Evolutionary conservation across 805 yeast species (phyloP), one percentile per base, ranked within the genome.

Genomic region (Saccharomyces kudriavzevii): DNA sequence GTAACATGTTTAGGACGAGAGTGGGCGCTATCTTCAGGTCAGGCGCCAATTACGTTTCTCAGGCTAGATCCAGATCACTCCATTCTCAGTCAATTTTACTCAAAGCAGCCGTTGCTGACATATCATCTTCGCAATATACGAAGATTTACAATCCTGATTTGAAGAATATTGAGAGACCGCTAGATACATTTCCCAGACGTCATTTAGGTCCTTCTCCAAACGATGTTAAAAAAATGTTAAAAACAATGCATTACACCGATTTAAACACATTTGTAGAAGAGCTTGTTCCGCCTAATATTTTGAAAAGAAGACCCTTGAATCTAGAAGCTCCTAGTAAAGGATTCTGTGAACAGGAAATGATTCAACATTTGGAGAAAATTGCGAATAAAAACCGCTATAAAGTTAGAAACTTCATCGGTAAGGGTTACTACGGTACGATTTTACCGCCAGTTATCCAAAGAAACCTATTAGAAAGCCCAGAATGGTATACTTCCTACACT

Each of bases 401-500:
- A 35, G 79, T 80, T 58, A 82, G 81, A 70, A 81, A 91, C 45
- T 85, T 84, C 61, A 92, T 94, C 55, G 99, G 99, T 57, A 87
- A 88, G 68, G 99, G 99, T 45, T 94, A 92, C 71, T 87, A 89
- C 61, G 96, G 96, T 55, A 92, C 98, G 0, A 76, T 80, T 51
- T 75, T 89, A 48, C 99, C 99, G 0, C 86, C 96, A 1, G 97
- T 92, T 35, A 87, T 94, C 61, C 95, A 89, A 74, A 83, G 99
- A 68, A 94, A 94, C 65, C 71, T 94, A 54, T 74, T 94, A 54
- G 99, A 94, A 71, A 82, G 85, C 56, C 99, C 99, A 5, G 96
- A 90, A 67, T 94, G 99, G 99, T 94, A 94, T 76, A 94, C 99
- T 22, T 89, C 97, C 1, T 94, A 94, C 70, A 94, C 99, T 25